Base-by-base conservation (phyloP, 2,329 filamentous ascomycete genomes). In the Colletotrichum sp. region DNA sequence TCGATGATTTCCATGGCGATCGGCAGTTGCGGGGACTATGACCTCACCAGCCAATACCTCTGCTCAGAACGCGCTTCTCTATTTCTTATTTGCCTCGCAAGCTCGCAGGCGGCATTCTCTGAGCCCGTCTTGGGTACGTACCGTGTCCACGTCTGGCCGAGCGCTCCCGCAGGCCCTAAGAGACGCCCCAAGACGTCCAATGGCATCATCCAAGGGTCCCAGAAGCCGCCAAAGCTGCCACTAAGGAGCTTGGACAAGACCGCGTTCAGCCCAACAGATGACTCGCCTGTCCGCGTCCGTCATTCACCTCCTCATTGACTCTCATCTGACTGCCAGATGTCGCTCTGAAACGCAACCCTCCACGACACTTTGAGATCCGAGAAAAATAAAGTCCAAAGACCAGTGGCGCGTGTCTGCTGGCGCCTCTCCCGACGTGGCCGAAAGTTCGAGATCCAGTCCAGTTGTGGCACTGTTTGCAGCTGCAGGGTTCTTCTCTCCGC, bases 1-100 rank as follows among this genome's bases (percentile, higher is more conserved):
- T 75, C 64, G 63, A 75, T 69, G 75, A 71, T 68, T 71, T 63
- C 72, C 72, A 66, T 69, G 73, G 56, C 36, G 74, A 77, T 76
- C 76, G 76, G 76, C 76, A 77, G 56, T 77, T 71, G 76, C 76
- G 76, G 71, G 67, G 69, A 76, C 74, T 68, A 77, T 77, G 76
- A 77, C 76, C 70, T 77, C 76, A 78, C 64, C 61, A 64, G 70
- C 70, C 73, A 69, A 75, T 75, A 55, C 43, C 12, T 61, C 59
- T 26, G 21, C 56, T 38, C 70, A 62, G 36, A 48, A 48, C 61
- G 24, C 36, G 61, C 32, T 24, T 63, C 30, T 63, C n/a, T 52
- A 52, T 52, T 52, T 52, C 7, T 12, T 4, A 10, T 52, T 52
- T 13, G 43, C 43, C 43, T 52, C 43, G n/a, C 43, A 52, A 52